These are phyloP conservation scores for Podosphaera fusca DNA, from an alignment of 2,329 filamentous ascomycete genomes.

Conservation along the genomic window DNA sequence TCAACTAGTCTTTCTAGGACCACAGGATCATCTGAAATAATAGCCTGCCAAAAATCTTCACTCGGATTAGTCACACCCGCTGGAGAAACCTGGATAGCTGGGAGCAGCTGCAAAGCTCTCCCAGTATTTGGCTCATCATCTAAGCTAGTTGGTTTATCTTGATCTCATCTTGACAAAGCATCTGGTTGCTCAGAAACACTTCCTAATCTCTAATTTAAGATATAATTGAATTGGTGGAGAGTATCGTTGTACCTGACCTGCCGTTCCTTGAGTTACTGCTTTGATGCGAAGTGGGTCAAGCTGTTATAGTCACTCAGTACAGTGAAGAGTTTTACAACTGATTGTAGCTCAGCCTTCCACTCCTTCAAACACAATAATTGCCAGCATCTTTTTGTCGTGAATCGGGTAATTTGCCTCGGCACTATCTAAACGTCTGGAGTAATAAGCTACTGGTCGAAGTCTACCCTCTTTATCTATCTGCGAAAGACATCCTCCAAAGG, in stretches of 20 bases:
- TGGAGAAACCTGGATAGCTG: background rate
- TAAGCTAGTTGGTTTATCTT: background rate
- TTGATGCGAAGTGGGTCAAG: background rate
- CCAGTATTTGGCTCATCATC: background rate
- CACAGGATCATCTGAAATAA: background rate
- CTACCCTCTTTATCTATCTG: background rate
- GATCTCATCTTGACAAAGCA: background rate
- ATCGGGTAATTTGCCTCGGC: too few species aligned
- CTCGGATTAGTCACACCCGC: too few species aligned
- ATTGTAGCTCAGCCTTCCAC: too few species aligned
- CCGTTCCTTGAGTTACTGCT: background rate
- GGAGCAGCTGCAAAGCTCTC: background rate
- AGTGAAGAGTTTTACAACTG: too few species aligned
- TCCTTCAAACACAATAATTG: too few species aligned
- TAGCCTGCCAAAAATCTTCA: background rate
- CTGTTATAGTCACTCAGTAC: background rate
- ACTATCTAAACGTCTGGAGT: background rate
- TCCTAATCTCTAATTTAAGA: background rate
- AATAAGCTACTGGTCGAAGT: background rate
- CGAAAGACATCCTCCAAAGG: background rate
- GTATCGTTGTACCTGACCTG: background rate
- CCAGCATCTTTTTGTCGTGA: too few species aligned
- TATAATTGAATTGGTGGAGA: background rate
- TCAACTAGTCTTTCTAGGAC: background rate
- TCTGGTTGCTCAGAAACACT: background rate